Conservation (phyloP, 2,329 filamentous ascomycete genomes). For the Colletotrichum plurivorum region DNA sequence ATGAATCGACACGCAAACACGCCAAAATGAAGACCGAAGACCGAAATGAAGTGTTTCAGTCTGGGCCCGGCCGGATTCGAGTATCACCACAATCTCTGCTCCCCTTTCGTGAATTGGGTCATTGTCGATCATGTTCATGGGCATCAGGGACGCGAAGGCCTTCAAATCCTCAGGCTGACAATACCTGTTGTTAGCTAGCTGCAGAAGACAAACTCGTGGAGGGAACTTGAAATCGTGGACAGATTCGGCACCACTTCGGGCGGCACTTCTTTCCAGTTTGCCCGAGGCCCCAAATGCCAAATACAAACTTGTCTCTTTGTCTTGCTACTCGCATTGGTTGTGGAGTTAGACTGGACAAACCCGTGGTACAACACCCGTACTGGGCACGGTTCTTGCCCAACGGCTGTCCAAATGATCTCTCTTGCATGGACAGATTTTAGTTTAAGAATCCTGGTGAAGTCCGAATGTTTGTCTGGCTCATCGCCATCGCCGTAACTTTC, state of each 20-base stretch:
- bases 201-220: no score
- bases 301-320: not conserved
- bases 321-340: not conserved
- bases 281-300: not conserved
- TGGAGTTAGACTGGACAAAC: not conserved
- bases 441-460: not conserved
- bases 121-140: no score
- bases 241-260: no score
- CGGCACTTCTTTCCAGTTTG: not conserved
- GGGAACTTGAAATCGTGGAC: no score
- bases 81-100: not conserved
- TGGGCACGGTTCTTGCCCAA: not conserved
- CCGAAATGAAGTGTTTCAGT: not conserved
- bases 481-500: no score
- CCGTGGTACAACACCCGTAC: not conserved
- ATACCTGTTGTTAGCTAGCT: no score
- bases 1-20: not conserved
- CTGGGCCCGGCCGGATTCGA: no score
- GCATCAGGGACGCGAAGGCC: no score
- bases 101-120: no score
- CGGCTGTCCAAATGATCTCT: not conserved
- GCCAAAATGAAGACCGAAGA: no score
- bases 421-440: not conserved
- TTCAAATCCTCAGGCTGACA: no score
- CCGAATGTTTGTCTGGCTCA: no score